A percentile compares a stretch with the other conserved stretches of the same genome.
Evolutionary conservation across 768 basidiomycete genomes (phyloP).

Genomic region (Auricularia sp.): DNA sequence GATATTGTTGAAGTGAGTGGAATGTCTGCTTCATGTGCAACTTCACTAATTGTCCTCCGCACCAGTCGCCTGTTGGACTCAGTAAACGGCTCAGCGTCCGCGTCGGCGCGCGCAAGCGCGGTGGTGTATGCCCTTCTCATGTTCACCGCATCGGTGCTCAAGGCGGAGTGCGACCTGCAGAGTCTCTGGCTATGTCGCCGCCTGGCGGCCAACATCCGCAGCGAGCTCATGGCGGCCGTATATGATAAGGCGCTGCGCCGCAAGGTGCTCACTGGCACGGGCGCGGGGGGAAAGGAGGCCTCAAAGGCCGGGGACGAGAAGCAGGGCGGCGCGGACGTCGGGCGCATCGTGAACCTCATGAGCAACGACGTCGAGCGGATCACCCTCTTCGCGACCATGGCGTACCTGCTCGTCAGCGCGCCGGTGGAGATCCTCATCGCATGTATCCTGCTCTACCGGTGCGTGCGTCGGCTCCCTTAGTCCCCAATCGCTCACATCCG

Average conservation of each 20-base stretch:
- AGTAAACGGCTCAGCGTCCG: constrained; percentile 34
- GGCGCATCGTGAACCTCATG: constrained; percentile 89
- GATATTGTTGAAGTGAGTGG: constrained; percentile 67
- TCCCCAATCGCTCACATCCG: background rate
- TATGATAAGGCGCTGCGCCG: constrained; percentile 83
- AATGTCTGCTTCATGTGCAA: constrained; percentile 14
- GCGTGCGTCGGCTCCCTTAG: constrained; percentile 4
- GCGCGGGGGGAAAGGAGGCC: constrained; percentile 22
- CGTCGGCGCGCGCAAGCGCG: constrained; percentile 44
- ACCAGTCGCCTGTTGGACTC: constrained; percentile 43
- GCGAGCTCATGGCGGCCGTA: constrained; percentile 77
- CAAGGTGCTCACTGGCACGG: constrained; percentile 57
- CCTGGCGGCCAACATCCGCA: constrained; percentile 56
- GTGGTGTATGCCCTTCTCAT: constrained; percentile 73
- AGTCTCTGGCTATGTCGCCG: constrained; percentile 25
- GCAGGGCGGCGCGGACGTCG: constrained; percentile 63
- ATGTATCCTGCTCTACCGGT: constrained; percentile 26
- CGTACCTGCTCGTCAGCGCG: constrained; percentile 5
- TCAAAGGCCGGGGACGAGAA: constrained; percentile 21
- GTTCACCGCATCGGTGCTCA: constrained; percentile 48
- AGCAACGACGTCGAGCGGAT: constrained; percentile 60
- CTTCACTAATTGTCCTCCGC: background rate
- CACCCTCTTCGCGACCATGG: background rate
- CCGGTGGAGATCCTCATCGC: constrained; percentile 26
- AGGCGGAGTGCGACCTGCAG: constrained; percentile 30